A percentile compares a stretch with the other conserved stretches of the same genome.
Evolutionary conservation across 225 moss, liverwort and hornwort species (phyloP).

Genomic region (Lunularia cruciata): DNA sequence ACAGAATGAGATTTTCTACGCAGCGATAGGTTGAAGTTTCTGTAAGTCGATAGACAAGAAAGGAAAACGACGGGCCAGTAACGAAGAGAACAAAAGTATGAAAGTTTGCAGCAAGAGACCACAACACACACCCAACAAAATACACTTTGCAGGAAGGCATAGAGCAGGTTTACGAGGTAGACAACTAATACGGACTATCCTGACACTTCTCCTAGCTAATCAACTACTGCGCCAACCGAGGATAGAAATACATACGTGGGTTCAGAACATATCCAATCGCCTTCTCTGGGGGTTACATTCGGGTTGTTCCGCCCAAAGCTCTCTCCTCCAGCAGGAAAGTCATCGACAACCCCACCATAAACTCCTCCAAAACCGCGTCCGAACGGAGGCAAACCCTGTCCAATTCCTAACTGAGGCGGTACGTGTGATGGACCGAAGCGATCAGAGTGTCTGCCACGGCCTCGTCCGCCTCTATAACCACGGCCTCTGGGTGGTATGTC

Average conservation of each 20-base stretch:
- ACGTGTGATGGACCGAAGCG: conserved; percentile 65
- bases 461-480: conserved; percentile 89
- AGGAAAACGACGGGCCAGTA: too few species aligned
- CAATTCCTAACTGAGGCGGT: conserved; percentile 70
- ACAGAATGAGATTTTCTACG: too few species aligned
- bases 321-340: conserved; percentile 88
- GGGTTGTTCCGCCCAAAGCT: conserved; percentile 98
- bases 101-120: too few species aligned
- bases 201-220: too few species aligned
- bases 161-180: too few species aligned
- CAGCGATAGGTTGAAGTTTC: too few species aligned
- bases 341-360: conserved; percentile 59
- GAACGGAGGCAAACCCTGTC: conserved; percentile 77
- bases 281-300: conserved; percentile 96
- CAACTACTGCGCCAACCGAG: too few species aligned
- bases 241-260: conserved; percentile 62
- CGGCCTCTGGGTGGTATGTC: conserved; percentile 48
- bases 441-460: conserved; percentile 85
- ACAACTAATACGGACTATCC: too few species aligned
- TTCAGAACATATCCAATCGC: conserved; percentile 99
- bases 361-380: conserved; percentile 65
- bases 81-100: too few species aligned
- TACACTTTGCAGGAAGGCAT: not conserved
- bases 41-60: too few species aligned
- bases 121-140: too few species aligned